Evolutionary conservation across 1,284 basidiomycete genomes (phyloP), one percentile per base, ranked within the genome.

Genomic region (Trichosporon sp.): DNA sequence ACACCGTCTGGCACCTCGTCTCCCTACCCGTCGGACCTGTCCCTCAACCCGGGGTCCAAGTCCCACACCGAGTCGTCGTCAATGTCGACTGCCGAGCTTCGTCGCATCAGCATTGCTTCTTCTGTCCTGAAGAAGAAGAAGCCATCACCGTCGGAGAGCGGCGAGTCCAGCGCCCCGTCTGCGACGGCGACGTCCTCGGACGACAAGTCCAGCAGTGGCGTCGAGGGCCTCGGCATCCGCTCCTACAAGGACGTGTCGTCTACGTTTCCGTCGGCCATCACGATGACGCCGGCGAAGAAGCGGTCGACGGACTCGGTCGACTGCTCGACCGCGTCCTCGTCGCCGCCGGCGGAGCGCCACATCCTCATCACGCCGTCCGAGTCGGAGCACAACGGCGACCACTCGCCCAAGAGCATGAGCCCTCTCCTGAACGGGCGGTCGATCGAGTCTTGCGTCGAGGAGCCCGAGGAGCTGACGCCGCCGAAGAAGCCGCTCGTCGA

Each of bases 51-150:
- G 13, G 15, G 31, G 7, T 42, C 66, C 0, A 31, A 56, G 31
- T 65, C 71, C 6, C 38, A 53, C 4, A 62, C 38, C 18, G 65
- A 60, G 9, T 27, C 53, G 1, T 64, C 64, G 3, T 68, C 68
- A 21, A 66, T 72, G 27, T 68, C 72, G 0, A 71, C 72, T 1
- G 71, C 74, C n/a, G 76, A 77, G 64, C 68, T 77, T 13, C 72
- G 78, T 29, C 72, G 77, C n/a, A 65, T 74, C 27, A 75, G 74
- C 62, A 78, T 81, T 18, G 76, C 76, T 27, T 74, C 74, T 6
- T 76, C 70, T 0, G 78, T 81, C 2, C 65, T 80, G 60, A 81
- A 77, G 68, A 75, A 73, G 69, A 81, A 79, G 68, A 72, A 62
- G 34, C 51, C 66, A 21, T 35, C 23, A 51, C 51, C 8, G 13